Evolutionary conservation across 805 yeast species (phyloP).

Genomic region (Cephaloascus albidus): DNA sequence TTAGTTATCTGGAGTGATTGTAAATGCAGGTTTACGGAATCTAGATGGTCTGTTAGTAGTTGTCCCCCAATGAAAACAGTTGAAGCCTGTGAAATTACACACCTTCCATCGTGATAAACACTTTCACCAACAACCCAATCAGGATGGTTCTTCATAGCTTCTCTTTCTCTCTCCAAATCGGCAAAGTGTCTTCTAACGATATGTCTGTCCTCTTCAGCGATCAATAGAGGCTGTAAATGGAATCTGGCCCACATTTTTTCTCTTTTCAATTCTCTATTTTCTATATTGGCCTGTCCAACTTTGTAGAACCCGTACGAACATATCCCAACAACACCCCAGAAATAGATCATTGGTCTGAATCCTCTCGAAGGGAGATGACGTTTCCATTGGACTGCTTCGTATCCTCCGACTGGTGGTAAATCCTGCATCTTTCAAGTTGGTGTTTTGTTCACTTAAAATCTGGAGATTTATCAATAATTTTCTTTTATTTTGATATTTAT

Average conservation of each 20-base stretch:
- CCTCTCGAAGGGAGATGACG: conserved; percentile 82
- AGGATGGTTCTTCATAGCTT: conserved; percentile 32
- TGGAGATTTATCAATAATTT: too few relatives aligned
- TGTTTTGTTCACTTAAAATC: conserved; percentile 5
- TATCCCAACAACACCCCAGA: conserved; percentile 53
- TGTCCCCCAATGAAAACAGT: too few relatives aligned
- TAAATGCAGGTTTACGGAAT: conserved; percentile 24
- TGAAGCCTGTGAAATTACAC: too few relatives aligned
- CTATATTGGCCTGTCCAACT: conserved; percentile 59
- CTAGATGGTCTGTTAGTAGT: too few relatives aligned
- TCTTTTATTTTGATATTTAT: too few relatives aligned
- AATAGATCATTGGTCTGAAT: conserved; percentile 66
- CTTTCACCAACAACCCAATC: conserved; percentile 9
- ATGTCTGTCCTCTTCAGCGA: conserved; percentile 80
- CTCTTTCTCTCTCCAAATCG: conserved; percentile 60
- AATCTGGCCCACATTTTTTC: conserved; percentile 76
- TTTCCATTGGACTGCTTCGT: conserved; percentile 83
- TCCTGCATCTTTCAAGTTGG: conserved; percentile 46
- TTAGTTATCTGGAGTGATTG: too few relatives aligned
- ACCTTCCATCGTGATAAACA: conserved; percentile 35
- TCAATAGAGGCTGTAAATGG: conserved; percentile 59
- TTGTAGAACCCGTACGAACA: conserved; percentile 68
- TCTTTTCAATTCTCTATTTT: conserved; percentile 64
- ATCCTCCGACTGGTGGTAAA: conserved; percentile 81
- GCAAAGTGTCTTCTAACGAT: conserved; percentile 60